Evolutionary conservation across 1,139 yeast genomes (phyloP), one percentile per base, ranked within the genome.

Genomic region (Magnusiomyces tetraspermus): DNA sequence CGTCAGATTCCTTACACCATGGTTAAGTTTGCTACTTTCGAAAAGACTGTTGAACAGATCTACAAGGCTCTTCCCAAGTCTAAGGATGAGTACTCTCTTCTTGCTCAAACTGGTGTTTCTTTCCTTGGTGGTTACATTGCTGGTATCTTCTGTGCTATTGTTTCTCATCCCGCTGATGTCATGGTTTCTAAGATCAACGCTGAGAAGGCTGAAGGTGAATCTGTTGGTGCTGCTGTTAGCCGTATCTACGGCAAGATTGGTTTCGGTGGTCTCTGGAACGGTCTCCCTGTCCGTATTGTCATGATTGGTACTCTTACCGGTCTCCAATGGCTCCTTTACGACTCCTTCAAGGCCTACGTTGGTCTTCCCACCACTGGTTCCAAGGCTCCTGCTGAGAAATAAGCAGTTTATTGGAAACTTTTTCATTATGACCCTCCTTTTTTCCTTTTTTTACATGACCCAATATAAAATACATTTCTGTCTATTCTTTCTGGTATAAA

Each of bases 291-390:
- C 58, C 85, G 97, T 79, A 89, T 90, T 62, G 80, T 88, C 58
- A 90, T 90, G 97, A 80, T 90, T 69, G 97, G 97, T 75, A 89
- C 97, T 36, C 79, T 90, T 71, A 90, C 97, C 46, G 96, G 96
- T 58, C 80, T 85, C 78, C 97, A 90, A 76, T 90, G 97, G 97
- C 78, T 90, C 67, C 78, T 90, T 58, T 90, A 90, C 73, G 97
- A 90, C 71, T 84, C 96, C 15, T 90, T 90, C 77, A 90, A 90
- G 75, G 94, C 87, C 30, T 79, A 79, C 63, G 80, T 87, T 57
- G 97, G 97, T 13, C 78, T 90, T 63, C 97, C 97, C 66, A 87
- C 97, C 43, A 83, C 95, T 30, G 92, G 90, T 59, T 44, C 47
- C 24, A 44, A 44, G 47, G 47, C 38, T 44, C 21, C 33, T 17